phyloP scores from a whole-genome alignment of 441 rosid species.

The Erodium trifolium region DNA sequence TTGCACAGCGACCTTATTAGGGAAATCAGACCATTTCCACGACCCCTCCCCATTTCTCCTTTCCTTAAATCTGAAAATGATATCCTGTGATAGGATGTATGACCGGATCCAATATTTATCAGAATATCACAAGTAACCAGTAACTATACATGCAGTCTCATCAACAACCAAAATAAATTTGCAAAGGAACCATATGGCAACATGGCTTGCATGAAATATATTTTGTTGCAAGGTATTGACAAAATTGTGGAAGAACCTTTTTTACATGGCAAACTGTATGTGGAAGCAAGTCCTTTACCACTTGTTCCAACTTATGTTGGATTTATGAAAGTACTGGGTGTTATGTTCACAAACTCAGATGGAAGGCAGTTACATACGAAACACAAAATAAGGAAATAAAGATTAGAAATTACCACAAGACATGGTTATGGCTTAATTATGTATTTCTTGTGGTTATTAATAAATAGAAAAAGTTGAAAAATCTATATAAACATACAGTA shows the following conservation, averaged over 20 bases:
- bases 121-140: conserved; percentile 3
- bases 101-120: conserved; percentile 23
- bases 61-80: conserved; percentile 77
- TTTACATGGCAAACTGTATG: not conserved
- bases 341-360: not conserved
- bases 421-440: not conserved
- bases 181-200: not conserved
- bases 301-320: not conserved
- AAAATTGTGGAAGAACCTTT: not conserved
- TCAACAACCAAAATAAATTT: not conserved
- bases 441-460: not conserved
- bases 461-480: not conserved
- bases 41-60: conserved; percentile 45
- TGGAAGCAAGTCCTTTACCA: not conserved
- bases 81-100: conserved; percentile 46
- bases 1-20: conserved; percentile 87
- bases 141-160: not conserved
- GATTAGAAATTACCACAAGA: not conserved
- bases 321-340: not conserved
- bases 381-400: not conserved
- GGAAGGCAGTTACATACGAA: not conserved
- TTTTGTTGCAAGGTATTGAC: not conserved
- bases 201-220: not conserved
- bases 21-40: conserved; percentile 84
- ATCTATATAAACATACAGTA: not conserved